These are phyloP conservation scores for Sindora glabra DNA, from an alignment of 306 rosid species.

Conservation along the genomic window DNA sequence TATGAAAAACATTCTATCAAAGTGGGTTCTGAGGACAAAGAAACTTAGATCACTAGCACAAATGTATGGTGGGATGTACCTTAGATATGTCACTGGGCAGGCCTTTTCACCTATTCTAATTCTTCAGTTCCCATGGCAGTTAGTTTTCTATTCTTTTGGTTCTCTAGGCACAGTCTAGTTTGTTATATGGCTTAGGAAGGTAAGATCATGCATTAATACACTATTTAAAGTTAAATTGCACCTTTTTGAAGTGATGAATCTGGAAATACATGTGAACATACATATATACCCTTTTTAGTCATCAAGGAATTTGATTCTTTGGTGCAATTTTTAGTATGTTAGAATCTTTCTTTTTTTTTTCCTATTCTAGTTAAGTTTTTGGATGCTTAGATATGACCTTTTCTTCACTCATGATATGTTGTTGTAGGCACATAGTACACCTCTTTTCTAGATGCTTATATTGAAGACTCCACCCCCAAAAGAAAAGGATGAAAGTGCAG, in stretches of 20 bases:
- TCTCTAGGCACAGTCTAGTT: slow-evolving; percentile 93
- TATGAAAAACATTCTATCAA: slow-evolving; percentile 92
- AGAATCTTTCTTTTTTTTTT: no score
- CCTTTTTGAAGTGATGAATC: no score
- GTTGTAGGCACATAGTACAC: slow-evolving; percentile 81
- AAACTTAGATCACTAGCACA: slow-evolving; percentile 86
- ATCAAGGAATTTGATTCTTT: no score
- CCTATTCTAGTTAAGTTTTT: no score
- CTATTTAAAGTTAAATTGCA: no score
- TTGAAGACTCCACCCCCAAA: no score
- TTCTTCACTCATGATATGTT: slow-evolving; percentile 6
- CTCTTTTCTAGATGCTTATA: no score
- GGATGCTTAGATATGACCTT: neutral
- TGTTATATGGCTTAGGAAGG: slow-evolving; percentile 73
- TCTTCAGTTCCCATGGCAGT: slow-evolving; percentile 94
- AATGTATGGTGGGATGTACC: slow-evolving; percentile 98
- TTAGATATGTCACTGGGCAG: slow-evolving; percentile 93
- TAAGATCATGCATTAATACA: slow-evolving; percentile 16
- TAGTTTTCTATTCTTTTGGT: slow-evolving; percentile 93
- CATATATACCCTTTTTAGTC: neutral
- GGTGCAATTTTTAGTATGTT: no score
- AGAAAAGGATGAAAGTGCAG: no score
- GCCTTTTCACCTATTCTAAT: slow-evolving; percentile 91
- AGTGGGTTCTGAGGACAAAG: slow-evolving; percentile 98
- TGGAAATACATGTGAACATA: neutral